These are phyloP conservation scores for Debaryomycetaceae sp. DNA, from an alignment of 1,139 yeast species.

Conservation along the genomic window DNA sequence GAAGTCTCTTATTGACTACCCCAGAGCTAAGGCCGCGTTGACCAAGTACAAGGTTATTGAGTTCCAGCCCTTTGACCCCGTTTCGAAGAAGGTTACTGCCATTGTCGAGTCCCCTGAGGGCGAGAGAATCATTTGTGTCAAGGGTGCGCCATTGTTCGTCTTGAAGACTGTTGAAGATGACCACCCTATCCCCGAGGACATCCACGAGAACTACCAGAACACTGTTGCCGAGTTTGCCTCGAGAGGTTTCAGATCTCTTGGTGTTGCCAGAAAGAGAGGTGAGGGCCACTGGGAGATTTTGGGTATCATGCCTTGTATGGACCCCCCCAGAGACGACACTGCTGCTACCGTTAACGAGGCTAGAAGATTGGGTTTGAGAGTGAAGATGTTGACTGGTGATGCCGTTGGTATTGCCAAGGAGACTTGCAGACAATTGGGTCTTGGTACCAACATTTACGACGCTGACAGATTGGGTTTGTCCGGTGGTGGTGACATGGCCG, in stretches of 20 bases:
- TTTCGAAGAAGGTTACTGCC: conserved; percentile 94
- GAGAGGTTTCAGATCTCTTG: conserved; percentile 97
- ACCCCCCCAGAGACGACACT: conserved; percentile 98
- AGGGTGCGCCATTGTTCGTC: conserved; percentile 96
- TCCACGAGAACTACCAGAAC: conserved; percentile 92
- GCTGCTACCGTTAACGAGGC: conserved; percentile 95
- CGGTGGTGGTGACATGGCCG: conserved; percentile 95
- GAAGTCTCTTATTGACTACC: conserved; percentile 79
- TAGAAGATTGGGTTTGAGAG: conserved; percentile 88
- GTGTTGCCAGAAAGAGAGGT: conserved; percentile 99
- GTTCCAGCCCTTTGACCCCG: conserved; percentile 98
- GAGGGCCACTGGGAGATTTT: conserved; percentile 98
- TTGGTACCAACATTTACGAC: conserved; percentile 95
- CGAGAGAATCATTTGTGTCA: conserved; percentile 92
- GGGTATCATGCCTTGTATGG: conserved; percentile 99
- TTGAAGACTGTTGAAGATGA: conserved; percentile 95
- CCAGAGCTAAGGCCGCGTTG: conserved; percentile 93
- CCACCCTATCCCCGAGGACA: conserved; percentile 94
- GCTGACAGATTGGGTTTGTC: conserved; percentile 96
- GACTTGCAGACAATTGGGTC: conserved; percentile 96
- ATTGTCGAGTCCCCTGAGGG: conserved; percentile 95
- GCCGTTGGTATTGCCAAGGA: conserved; percentile 99
- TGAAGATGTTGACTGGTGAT: conserved; percentile 98
- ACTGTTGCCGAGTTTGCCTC: conserved; percentile 96
- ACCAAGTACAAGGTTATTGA: conserved; percentile 93